Percentiles rank a stretch among this genome's conserved stretches.
These are phyloP conservation scores for Fonsecaea monophora DNA, from an alignment of 2,329 filamentous ascomycete genomes.

Conservation along the genomic window DNA sequence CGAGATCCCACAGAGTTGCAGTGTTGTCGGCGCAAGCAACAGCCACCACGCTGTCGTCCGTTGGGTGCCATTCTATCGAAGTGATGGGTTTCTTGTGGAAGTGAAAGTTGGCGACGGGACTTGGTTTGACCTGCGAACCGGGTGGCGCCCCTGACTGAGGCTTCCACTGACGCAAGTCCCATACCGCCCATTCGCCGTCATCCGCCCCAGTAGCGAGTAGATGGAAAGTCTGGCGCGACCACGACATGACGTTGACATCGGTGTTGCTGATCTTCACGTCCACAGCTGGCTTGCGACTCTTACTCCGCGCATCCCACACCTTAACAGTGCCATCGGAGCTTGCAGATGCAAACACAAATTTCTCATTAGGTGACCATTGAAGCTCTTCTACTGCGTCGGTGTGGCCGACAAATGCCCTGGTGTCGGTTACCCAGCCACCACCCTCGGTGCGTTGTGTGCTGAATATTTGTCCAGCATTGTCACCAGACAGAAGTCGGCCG, in stretches of 20 bases:
- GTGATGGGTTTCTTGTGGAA: constrained; percentile 98
- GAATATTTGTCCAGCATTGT: constrained; percentile 89
- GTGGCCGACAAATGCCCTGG: constrained; percentile 82
- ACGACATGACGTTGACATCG: constrained; percentile 96
- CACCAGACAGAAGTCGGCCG: constrained; percentile 88
- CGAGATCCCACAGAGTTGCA: constrained; percentile 93
- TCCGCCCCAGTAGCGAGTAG: constrained; percentile 91
- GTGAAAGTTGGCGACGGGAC: constrained; percentile 87
- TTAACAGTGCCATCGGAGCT: constrained; percentile 94
- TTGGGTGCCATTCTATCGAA: constrained; percentile 95
- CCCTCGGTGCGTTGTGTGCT: constrained; percentile 84
- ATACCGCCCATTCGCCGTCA: constrained; percentile 92
- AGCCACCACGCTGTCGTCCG: constrained; percentile 92
- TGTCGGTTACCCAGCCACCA: constrained; percentile 88
- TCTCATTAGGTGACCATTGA: constrained; percentile 94
- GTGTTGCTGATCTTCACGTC: constrained; percentile 81
- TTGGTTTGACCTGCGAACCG: constrained; percentile 62
- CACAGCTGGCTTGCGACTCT: constrained; percentile 85
- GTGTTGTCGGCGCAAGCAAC: constrained; percentile 94
- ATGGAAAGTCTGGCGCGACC: constrained; percentile 87
- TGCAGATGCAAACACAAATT: constrained; percentile 91
- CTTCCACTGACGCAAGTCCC: constrained; percentile 97
- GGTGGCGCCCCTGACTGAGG: constrained; percentile 58
- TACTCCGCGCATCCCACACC: constrained; percentile 93
- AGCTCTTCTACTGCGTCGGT: constrained; percentile 87